phyloP scores from a whole-genome alignment of 192 early-diverging fungal genomes.

The Coemansia sp. region DNA sequence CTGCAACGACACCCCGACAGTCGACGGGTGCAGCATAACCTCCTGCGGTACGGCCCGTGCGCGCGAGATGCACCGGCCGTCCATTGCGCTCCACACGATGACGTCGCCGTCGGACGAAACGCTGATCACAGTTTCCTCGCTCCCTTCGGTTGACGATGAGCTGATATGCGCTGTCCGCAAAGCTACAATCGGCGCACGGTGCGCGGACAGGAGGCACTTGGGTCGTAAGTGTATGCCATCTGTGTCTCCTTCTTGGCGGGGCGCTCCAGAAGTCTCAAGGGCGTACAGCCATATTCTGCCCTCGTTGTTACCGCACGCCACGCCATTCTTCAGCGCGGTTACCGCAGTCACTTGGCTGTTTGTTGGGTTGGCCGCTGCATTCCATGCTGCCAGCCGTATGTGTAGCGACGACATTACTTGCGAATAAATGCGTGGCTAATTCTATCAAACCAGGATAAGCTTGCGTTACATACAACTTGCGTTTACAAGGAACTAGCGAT shows the following conservation, averaged over 20 bases:
- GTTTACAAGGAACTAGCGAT: background rate
- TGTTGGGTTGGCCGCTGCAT: constrained; percentile 42
- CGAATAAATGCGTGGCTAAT: background rate
- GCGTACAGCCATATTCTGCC: constrained; percentile 51
- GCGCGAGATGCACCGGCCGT: constrained; percentile 49
- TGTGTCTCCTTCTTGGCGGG: background rate
- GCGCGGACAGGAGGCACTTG: constrained; percentile 32
- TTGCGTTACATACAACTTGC: no score
- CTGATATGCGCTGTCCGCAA: constrained; percentile 31
- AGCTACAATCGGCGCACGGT: constrained; percentile 28
- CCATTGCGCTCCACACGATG: constrained; percentile 37
- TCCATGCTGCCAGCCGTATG: constrained; percentile 40
- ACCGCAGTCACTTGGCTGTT: constrained; percentile 30
- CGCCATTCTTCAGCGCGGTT: constrained; percentile 26
- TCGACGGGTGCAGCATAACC: constrained; percentile 23
- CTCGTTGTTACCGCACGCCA: constrained; percentile 43
- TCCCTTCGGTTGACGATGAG: constrained; percentile 31
- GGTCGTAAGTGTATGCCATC: constrained; percentile 20
- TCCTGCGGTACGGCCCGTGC: constrained; percentile 25
- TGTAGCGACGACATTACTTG: constrained; percentile 29
- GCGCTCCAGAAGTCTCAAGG: background rate
- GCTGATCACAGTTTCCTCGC: constrained; percentile 39
- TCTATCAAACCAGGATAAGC: background rate
- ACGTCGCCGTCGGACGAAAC: constrained; percentile 44
- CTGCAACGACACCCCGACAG: constrained; percentile 23